phyloP scores from a whole-genome alignment of 1,139 yeast genomes.

The Pichia cactophila region DNA sequence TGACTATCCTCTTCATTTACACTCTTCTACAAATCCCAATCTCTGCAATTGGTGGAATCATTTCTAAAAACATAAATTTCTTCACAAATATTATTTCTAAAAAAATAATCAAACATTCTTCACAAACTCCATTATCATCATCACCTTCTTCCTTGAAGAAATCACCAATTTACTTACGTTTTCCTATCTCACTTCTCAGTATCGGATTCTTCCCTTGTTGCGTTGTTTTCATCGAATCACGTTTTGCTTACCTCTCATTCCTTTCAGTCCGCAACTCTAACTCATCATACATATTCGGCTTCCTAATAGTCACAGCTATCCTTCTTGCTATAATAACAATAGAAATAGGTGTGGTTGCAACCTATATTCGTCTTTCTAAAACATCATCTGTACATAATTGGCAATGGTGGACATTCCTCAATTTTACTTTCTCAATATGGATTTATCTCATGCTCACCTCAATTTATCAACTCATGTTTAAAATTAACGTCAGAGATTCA shows the following conservation, averaged over 20 bases:
- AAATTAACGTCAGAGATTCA: conserved; percentile 55
- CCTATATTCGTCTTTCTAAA: conserved; percentile 54
- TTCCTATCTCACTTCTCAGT: conserved; percentile 26
- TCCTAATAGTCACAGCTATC: conserved; percentile 54
- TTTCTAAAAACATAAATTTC: conserved; percentile 38
- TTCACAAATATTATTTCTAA: conserved; percentile 12
- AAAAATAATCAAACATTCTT: conserved; percentile 12
- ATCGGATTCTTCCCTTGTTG: conserved; percentile 75
- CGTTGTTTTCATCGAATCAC: conserved; percentile 71
- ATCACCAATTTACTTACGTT: conserved; percentile 31
- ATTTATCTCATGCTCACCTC: conserved; percentile 66
- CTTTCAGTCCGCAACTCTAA: conserved; percentile 71
- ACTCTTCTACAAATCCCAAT: conserved; percentile 65
- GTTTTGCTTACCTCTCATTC: conserved; percentile 65
- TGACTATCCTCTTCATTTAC: conserved; percentile 51
- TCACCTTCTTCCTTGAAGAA: conserved; percentile 9
- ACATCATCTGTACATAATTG: conserved; percentile 51
- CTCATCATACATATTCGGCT: conserved; percentile 75
- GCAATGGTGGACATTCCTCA: conserved; percentile 79
- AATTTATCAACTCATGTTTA: conserved; percentile 52
- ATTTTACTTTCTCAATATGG: conserved; percentile 64
- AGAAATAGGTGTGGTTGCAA: conserved; percentile 68
- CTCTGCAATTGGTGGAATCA: conserved; percentile 61
- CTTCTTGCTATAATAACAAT: conserved; percentile 55
- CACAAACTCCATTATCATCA: conserved; percentile 14